These are phyloP conservation scores for Apophysomyces sp. DNA, from an alignment of 371 early-diverging fungal species.

Conservation along the genomic window DNA sequence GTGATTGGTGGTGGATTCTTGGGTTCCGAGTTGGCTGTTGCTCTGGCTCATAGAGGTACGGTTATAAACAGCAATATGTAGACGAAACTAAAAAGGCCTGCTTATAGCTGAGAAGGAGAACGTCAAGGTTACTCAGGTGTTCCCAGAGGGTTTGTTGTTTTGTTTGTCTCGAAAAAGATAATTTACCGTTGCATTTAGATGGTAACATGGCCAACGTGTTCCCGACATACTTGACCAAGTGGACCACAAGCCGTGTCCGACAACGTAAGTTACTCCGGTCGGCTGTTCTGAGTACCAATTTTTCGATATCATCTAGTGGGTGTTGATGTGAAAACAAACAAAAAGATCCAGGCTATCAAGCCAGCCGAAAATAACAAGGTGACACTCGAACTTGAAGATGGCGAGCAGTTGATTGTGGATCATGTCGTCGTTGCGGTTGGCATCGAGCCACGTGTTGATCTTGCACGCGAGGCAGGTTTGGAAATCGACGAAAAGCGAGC, in stretches of 20 bases:
- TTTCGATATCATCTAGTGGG: slow-evolving; percentile 40
- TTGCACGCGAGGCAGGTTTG: slow-evolving; percentile 68
- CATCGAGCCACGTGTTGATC: slow-evolving; percentile 66
- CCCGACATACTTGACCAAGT: slow-evolving; percentile 69
- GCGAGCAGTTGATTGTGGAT: slow-evolving; percentile 53
- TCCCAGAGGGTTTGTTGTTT: slow-evolving; percentile 57
- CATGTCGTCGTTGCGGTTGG: slow-evolving; percentile 77
- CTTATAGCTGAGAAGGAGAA: slow-evolving; percentile 44
- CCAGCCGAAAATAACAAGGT: slow-evolving; percentile 45
- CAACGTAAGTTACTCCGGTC: slow-evolving; percentile 32
- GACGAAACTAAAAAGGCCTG: neutral
- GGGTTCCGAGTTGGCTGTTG: slow-evolving; percentile 72
- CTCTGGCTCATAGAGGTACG: slow-evolving; percentile 60
- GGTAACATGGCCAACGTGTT: slow-evolving; percentile 77
- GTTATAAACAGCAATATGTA: neutral
- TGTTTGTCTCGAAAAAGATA: neutral
- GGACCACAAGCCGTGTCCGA: slow-evolving; percentile 65
- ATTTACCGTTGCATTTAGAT: slow-evolving; percentile 19
- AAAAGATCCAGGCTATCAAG: slow-evolving; percentile 43
- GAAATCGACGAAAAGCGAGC: slow-evolving; percentile 68
- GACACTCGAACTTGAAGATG: slow-evolving; percentile 46
- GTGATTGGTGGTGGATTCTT: slow-evolving; percentile 80
- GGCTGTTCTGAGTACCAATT: neutral
- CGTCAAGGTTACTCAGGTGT: slow-evolving; percentile 66
- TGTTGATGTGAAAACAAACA: slow-evolving; percentile 56